Evolutionary conservation across 345 rosid species (phyloP).

Genomic region (Salix dunnii): DNA sequence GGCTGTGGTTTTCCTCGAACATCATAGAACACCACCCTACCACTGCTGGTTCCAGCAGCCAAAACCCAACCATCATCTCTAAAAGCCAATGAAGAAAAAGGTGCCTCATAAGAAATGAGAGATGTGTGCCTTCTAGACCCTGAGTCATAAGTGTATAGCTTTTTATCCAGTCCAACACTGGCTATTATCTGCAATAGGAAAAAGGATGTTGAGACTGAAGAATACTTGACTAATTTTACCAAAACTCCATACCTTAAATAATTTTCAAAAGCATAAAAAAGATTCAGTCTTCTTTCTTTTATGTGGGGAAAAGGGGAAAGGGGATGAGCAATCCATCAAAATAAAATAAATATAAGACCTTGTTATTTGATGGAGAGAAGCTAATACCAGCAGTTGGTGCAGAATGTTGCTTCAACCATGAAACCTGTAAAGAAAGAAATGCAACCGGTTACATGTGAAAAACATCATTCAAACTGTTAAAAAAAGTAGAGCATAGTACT

Average conservation of each 20-base stretch:
- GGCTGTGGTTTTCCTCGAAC: slow-evolving; percentile 92
- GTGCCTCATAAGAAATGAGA: slow-evolving; percentile 73
- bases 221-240: slow-evolving; percentile 3
- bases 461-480: background rate
- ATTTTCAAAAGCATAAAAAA: slow-evolving; percentile 2
- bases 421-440: slow-evolving; percentile 48
- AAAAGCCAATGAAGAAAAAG: slow-evolving; percentile 95
- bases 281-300: background rate
- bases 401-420: slow-evolving; percentile 95
- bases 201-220: slow-evolving; percentile 6
- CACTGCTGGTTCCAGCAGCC: slow-evolving; percentile 92
- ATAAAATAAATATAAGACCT: slow-evolving; percentile 46
- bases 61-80: slow-evolving; percentile 88
- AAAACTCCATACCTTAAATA: slow-evolving; percentile 1
- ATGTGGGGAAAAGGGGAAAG: background rate
- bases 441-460: slow-evolving; percentile 2
- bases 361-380: slow-evolving; percentile 95
- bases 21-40: slow-evolving; percentile 88
- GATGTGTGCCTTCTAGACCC: slow-evolving; percentile 79
- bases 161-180: slow-evolving; percentile 95
- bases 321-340: background rate
- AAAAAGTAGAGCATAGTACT: background rate
- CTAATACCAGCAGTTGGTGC: slow-evolving; percentile 94
- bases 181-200: slow-evolving; percentile 64
- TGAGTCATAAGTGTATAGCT: slow-evolving; percentile 81